Evolutionary conservation across 805 yeast genomes (phyloP).

Genomic region (Helenozyma rhizophorensis): DNA sequence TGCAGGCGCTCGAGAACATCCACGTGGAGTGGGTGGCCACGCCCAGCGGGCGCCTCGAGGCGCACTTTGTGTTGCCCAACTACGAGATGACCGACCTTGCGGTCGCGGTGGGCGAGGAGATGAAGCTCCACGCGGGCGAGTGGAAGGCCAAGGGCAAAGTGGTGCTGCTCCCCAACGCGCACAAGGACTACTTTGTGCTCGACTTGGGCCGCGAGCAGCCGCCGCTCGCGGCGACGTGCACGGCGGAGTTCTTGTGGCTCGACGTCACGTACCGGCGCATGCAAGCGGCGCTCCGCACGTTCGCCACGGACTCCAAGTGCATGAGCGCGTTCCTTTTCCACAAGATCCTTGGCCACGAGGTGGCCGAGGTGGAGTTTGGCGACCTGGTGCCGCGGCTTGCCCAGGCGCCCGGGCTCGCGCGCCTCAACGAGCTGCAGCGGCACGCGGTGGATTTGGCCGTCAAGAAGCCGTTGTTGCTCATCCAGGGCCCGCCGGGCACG

Average conservation of each 20-base stretch:
- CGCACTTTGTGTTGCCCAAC: conserved; percentile 63
- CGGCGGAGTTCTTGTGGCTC: conserved; percentile 79
- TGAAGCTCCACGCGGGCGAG: conserved; percentile 51
- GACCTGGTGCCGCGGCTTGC: conserved; percentile 56
- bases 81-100: conserved; percentile 61
- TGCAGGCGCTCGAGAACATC: conserved; percentile 70
- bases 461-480: conserved; percentile 13
- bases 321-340: conserved; percentile 74
- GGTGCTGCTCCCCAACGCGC: conserved; percentile 62
- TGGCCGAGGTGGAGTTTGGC: conserved; percentile 57
- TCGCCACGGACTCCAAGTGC: conserved; percentile 67
- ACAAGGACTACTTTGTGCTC: conserved; percentile 58
- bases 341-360: conserved; percentile 75
- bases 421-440: conserved; percentile 70
- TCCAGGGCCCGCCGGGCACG: conserved; percentile 89
- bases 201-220: conserved; percentile 47
- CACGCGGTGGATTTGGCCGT: conserved; percentile 54
- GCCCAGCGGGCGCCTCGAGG: conserved; percentile 67
- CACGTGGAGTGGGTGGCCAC: conserved; percentile 69
- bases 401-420: conserved; percentile 60
- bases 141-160: conserved; percentile 78
- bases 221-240: conserved; percentile 55
- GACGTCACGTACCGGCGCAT: conserved; percentile 78
- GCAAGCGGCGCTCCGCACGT: conserved; percentile 69
- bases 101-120: conserved; percentile 81